Conservation (phyloP, 257 asterid species). For the Nicotiana tabacum region DNA sequence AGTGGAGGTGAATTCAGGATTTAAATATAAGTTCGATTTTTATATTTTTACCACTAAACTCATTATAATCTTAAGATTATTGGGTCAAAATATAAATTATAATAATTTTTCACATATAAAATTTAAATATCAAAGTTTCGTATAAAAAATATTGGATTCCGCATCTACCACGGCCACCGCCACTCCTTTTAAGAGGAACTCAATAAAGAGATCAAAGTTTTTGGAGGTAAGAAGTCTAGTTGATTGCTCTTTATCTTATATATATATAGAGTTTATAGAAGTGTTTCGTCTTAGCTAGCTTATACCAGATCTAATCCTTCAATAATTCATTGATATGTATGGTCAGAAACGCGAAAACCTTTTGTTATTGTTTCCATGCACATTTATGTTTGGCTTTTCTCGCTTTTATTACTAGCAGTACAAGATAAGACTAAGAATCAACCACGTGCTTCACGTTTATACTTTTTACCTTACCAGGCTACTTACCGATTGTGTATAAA, state of each 20-base stretch:
- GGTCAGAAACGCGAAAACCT: neutral
- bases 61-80: no score
- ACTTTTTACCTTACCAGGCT: neutral
- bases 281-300: neutral
- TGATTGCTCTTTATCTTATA: neutral
- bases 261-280: no score
- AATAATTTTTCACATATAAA: no score
- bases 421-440: neutral
- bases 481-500: neutral
- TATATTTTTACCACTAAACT: no score
- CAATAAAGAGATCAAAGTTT: neutral
- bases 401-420: neutral
- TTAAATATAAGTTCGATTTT: no score
- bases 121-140: no score
- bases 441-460: neutral
- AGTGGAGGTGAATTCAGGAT: no score
- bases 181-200: no score
- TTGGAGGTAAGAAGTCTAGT: neutral
- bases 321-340: neutral
- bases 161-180: no score
- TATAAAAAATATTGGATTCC: no score
- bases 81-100: no score
- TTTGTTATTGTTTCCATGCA: neutral
- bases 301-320: neutral
- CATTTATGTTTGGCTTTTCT: neutral